Base-by-base conservation (phyloP, 2,329 filamentous ascomycete species). In the Botrytis deweyae region DNA sequence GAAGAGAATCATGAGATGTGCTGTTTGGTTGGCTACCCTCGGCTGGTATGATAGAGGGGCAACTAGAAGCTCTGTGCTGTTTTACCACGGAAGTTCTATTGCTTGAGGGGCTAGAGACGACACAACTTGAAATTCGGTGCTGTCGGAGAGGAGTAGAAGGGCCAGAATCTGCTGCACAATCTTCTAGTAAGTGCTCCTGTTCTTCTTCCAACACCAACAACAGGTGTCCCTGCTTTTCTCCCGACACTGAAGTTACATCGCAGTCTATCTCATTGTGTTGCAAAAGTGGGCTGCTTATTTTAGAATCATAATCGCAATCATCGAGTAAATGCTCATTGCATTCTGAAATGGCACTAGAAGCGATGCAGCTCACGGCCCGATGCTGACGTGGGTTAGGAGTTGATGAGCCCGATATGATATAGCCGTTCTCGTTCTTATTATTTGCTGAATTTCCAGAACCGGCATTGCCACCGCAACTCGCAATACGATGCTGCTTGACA, bases 41-140 rank as follows among this genome's bases (percentile, higher is more conserved):
- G 8, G 69, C 40, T n/a, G 64, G 52, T 33, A 52, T 61, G 12
- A 62, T 46, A 22, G 6, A 64, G 59, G 71, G 71, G 59, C 63
- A 72, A 29, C 71, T 72, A 59, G 38, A 40, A n/a, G 59, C 25
- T 40, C 71, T 67, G 18, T 72, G 63, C 46, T 72, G 71, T 20
- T 58, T 38, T 2, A 58, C 52, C 18, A 59, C 52, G 4, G 71
- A 69, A 42, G 29, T 52, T 59, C 36, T 59, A 5, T 55, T 58
- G 5, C 61, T 72, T 4, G 62, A 67, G 18, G 62, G n/a, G 44
- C 62, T 59, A 16, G 20, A 55, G 25, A 52, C 7, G 25, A 70
- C 29, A n/a, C 72, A 73, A 42, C 55, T 70, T 44, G 52, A 46
- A 44, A 73, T 55, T 40, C 46, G 38, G 20, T 72, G 70, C 40